phyloP scores from a whole-genome alignment of 306 rosid genomes.

The Trifolium repens region DNA sequence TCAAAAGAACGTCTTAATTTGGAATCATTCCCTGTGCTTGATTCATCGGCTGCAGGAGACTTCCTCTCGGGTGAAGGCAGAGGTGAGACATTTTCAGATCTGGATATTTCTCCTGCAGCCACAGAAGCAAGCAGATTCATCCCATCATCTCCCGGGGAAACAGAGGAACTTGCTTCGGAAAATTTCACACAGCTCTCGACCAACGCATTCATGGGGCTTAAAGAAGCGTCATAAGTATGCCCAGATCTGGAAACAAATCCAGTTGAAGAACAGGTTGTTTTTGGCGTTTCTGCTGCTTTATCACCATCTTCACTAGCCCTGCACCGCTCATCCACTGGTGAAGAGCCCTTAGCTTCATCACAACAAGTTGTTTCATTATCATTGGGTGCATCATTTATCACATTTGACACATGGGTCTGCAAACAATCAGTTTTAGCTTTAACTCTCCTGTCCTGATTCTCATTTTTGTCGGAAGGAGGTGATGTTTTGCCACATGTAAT shows the following conservation, averaged over 20 bases:
- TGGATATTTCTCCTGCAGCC: constrained; percentile 81
- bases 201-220: constrained; percentile 79
- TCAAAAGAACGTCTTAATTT: constrained; percentile 50
- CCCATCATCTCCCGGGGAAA: constrained; percentile 75
- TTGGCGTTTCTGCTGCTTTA: constrained; percentile 50
- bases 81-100: constrained; percentile 69
- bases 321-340: constrained; percentile 53
- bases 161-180: constrained; percentile 67
- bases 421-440: constrained; percentile 61
- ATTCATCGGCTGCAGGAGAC: constrained; percentile 52
- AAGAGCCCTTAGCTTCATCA: constrained; percentile 65
- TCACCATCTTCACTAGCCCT: constrained; percentile 53
- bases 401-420: constrained; percentile 50
- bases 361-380: constrained; percentile 55
- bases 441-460: constrained; percentile 54
- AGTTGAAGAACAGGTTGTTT: constrained; percentile 53
- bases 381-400: constrained; percentile 58
- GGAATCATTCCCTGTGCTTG: constrained; percentile 50
- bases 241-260: constrained; percentile 61
- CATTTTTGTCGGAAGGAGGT: constrained; percentile 73
- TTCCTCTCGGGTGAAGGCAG: constrained; percentile 59
- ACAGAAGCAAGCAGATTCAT: constrained; percentile 90
- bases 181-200: constrained; percentile 81
- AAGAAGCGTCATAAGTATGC: constrained; percentile 64
- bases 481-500: constrained; percentile 57